Evolutionary conservation across 2,329 filamentous ascomycete genomes (phyloP).

Genomic region (Zopfia rhizophila): DNA sequence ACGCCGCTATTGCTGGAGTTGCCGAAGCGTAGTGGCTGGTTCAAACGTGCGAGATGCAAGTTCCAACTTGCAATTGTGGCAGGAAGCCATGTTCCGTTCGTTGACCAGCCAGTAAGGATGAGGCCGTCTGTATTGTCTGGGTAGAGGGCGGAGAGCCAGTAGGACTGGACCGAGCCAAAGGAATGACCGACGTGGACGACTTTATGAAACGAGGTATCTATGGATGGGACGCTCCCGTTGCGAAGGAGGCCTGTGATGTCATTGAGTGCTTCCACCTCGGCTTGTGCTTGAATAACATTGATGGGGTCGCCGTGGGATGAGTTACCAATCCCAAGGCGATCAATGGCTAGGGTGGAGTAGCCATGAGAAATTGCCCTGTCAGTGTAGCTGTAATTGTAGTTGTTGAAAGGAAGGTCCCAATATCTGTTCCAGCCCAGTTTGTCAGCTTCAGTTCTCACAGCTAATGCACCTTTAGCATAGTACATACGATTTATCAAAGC

Average conservation of each 20-base stretch:
- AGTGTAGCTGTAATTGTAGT: conserved; percentile 72
- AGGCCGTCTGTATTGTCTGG: conserved; percentile 67
- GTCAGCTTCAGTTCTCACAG: conserved; percentile 8
- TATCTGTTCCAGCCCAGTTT: conserved; percentile 54
- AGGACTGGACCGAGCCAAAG: conserved; percentile 69
- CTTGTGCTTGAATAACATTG: conserved; percentile 67
- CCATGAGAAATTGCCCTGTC: conserved; percentile 64
- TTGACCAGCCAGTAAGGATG: conserved; percentile 69
- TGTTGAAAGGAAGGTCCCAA: conserved; percentile 69
- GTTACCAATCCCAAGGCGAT: conserved; percentile 70
- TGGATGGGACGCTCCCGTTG: conserved; percentile 55
- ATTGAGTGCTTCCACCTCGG: conserved; percentile 68
- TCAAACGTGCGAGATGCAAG: conserved; percentile 58
- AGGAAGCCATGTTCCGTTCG: conserved; percentile 56
- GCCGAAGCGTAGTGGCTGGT: conserved; percentile 54
- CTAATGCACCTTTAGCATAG: too few relatives aligned
- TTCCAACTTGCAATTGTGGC: conserved; percentile 60
- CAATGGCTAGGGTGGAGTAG: conserved; percentile 70
- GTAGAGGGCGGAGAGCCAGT: conserved; percentile 63
- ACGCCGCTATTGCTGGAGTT: conserved; percentile 33
- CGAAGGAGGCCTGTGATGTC: conserved; percentile 64
- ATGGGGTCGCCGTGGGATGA: conserved; percentile 69
- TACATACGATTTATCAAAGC: conserved; percentile 64
- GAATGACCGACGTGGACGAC: conserved; percentile 72
- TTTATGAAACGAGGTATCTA: conserved; percentile 54